Percentiles rank a stretch among this genome's conserved stretches.
These are phyloP conservation scores for Ceriops zippeliana DNA, from an alignment of 345 rosid species.

Conservation along the genomic window DNA sequence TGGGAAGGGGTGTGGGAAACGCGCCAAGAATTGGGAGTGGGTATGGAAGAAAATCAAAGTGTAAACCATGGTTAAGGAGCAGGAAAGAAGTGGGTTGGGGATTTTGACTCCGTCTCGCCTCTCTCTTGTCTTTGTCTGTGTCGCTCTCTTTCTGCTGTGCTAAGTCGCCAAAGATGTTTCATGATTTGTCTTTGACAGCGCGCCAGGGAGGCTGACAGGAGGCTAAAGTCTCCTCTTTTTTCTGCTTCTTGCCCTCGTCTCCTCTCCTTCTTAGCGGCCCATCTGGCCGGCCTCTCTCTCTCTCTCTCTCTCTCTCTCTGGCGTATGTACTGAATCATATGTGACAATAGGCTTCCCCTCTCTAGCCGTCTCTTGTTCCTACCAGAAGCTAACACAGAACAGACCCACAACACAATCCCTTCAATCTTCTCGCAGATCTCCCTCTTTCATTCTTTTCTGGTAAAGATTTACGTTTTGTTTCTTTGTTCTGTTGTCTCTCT, in stretches of 20 bases:
- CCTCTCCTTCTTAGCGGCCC: neutral
- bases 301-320: neutral
- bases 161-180: too few species aligned
- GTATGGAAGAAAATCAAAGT: neutral
- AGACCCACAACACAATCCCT: constrained; percentile 9
- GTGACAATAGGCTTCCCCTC: neutral
- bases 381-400: neutral
- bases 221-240: constrained; percentile 4
- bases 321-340: neutral
- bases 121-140: neutral
- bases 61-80: constrained; percentile 8
- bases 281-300: neutral
- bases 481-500: neutral
- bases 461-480: constrained; percentile 7
- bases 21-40: too few species aligned
- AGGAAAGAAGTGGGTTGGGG: constrained; percentile 3
- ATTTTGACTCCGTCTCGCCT: neutral
- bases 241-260: neutral
- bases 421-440: constrained; percentile 26
- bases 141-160: neutral
- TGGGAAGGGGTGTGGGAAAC: too few species aligned
- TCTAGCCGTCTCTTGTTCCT: neutral
- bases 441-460: constrained; percentile 15
- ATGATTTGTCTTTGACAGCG: neutral
- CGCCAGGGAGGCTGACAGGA: neutral